Evolutionary conservation across 2,329 filamentous ascomycete species (phyloP).

Genomic region (Trichophyton mentagrophytes): DNA sequence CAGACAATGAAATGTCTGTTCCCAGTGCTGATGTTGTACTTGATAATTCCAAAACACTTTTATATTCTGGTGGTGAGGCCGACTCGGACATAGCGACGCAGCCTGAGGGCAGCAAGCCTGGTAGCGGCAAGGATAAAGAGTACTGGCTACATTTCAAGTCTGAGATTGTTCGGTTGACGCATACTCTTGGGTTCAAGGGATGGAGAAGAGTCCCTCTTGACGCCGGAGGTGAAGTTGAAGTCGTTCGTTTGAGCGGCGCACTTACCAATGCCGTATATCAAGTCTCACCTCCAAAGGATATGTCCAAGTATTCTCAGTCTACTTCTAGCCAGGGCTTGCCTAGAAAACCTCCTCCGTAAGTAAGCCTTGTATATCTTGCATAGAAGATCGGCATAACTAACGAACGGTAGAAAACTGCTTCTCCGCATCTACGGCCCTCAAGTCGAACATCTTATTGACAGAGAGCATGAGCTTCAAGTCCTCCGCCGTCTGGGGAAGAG

Average conservation of each 20-base stretch:
- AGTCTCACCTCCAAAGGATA: conserved; percentile 62
- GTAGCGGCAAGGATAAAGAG: conserved; percentile 54
- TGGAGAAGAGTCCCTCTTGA: conserved; percentile 66
- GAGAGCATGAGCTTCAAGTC: conserved; percentile 78
- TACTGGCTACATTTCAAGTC: conserved; percentile 81
- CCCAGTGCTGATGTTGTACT: conserved; percentile 72
- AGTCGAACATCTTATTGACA: conserved; percentile 88
- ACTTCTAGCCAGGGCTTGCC: conserved; percentile 25
- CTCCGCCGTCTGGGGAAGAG: conserved; percentile 75
- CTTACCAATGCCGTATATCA: conserved; percentile 96
- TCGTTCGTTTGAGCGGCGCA: conserved; percentile 58
- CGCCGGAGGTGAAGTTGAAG: conserved; percentile 30
- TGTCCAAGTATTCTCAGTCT: conserved; percentile 35
- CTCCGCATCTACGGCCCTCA: conserved; percentile 89
- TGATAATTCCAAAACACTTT: conserved; percentile 81
- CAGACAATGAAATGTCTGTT: conserved; percentile 69
- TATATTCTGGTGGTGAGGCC: conserved; percentile 50
- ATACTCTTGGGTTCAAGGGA: conserved; percentile 79
- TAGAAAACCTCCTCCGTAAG: conserved; percentile 43
- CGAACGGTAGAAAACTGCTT: conserved; percentile 52
- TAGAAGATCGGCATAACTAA: background rate
- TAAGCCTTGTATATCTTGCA: conserved; percentile 8
- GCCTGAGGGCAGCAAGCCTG: conserved; percentile 28
- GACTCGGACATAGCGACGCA: conserved; percentile 23
- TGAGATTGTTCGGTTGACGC: conserved; percentile 77